Percentiles rank a stretch among this genome's conserved stretches.
These are phyloP conservation scores for Pseudopyrenochaeta lycopersici DNA, from an alignment of 2,329 filamentous ascomycete species.

Conservation along the genomic window DNA sequence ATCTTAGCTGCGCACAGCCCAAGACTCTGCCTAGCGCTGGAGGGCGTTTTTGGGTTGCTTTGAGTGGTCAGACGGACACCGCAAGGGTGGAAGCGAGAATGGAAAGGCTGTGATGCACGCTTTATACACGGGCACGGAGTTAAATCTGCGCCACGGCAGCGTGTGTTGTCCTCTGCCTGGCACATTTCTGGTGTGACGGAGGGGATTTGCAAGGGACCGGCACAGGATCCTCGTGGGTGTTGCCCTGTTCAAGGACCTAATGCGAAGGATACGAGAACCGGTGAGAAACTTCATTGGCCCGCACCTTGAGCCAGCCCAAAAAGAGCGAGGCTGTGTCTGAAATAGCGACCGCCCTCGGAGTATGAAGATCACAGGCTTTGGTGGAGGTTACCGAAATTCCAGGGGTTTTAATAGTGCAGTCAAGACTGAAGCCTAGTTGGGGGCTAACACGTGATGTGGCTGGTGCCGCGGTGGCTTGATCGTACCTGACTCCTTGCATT, in stretches of 20 bases:
- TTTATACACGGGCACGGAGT: neutral
- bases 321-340: constrained; percentile 1
- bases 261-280: constrained; percentile 24
- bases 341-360: constrained; percentile 1
- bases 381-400: neutral
- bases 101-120: constrained; percentile 1
- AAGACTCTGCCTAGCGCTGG: constrained; percentile 27
- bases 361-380: neutral
- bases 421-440: neutral
- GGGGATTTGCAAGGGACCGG: neutral
- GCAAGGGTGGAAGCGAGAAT: constrained; percentile 13
- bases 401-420: neutral
- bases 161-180: neutral
- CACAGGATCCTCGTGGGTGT: neutral
- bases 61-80: constrained; percentile 10
- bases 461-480: constrained; percentile 1
- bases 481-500: constrained; percentile 2
- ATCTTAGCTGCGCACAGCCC: constrained; percentile 1
- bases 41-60: constrained; percentile 8
- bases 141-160: constrained; percentile 1
- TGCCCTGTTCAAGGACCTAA: constrained; percentile 5
- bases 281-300: neutral
- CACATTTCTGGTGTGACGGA: too few species aligned
- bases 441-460: constrained; percentile 13
- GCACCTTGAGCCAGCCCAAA: neutral